Percentiles rank a stretch among this genome's conserved stretches.
Conservation (phyloP, 2,329 filamentous ascomycete species). For the Colletotrichum caudatum region DNA sequence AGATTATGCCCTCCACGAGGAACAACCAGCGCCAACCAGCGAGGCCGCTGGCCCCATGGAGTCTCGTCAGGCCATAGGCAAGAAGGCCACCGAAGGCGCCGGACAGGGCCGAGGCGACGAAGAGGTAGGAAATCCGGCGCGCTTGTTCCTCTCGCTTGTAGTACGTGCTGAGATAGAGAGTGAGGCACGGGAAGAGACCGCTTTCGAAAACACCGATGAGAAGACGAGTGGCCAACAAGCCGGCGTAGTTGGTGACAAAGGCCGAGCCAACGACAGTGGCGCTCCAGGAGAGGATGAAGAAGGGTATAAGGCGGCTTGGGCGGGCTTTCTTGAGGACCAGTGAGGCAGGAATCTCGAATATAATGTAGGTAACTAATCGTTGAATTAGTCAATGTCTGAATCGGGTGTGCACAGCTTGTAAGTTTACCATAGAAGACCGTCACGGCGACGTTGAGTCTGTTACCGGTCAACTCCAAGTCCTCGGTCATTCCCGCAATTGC, state of each 20-base stretch:
- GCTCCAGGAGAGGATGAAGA: slow-evolving; percentile 57
- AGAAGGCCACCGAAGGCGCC: slow-evolving; percentile 55
- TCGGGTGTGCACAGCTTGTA: slow-evolving; percentile 59
- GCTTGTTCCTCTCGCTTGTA: slow-evolving; percentile 51
- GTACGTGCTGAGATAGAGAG: slow-evolving; percentile 52
- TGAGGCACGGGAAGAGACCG: slow-evolving; percentile 62
- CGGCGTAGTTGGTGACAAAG: slow-evolving; percentile 56
- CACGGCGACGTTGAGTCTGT: slow-evolving; percentile 56
- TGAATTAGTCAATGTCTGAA: slow-evolving; percentile 64
- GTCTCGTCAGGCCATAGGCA: slow-evolving; percentile 61
- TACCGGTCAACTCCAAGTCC: slow-evolving; percentile 49
- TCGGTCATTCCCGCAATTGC: slow-evolving; percentile 51
- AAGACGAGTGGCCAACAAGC: slow-evolving; percentile 58
- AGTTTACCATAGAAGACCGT: slow-evolving; percentile 58
- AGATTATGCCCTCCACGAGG: slow-evolving; percentile 63
- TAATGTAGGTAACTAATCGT: slow-evolving; percentile 64
- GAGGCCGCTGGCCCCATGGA: slow-evolving; percentile 52
- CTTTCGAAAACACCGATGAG: slow-evolving; percentile 62
- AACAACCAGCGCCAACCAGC: slow-evolving; percentile 64
- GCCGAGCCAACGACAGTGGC: slow-evolving; percentile 61
- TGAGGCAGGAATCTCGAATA: slow-evolving; percentile 53
- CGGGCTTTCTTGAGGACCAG: slow-evolving; percentile 51
- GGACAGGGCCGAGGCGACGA: slow-evolving; percentile 56
- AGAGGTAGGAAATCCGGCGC: slow-evolving; percentile 57
- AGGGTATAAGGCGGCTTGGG: slow-evolving; percentile 48